These are phyloP conservation scores for Pistacia integerrima DNA, from an alignment of 345 rosid genomes.

Conservation along the genomic window DNA sequence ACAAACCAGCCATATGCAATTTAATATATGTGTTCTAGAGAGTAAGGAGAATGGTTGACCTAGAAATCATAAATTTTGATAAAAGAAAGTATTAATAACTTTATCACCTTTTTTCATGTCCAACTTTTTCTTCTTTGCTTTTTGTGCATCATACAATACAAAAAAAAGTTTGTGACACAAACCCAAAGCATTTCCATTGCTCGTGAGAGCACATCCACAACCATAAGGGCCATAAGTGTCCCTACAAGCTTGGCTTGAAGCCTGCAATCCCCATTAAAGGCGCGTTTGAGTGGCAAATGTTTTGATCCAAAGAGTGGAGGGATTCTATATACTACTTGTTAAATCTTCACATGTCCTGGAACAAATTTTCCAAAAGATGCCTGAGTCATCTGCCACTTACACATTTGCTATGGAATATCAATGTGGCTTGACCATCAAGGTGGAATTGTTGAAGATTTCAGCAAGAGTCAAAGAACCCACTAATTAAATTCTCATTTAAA, in stretches of 20 bases:
- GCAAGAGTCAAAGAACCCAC: neutral
- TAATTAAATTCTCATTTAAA: neutral
- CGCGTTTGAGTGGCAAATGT: constrained; percentile 1
- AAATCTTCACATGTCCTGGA: neutral
- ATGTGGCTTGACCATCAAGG: constrained; percentile 8
- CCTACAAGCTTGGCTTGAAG: constrained; percentile 10
- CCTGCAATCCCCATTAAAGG: neutral
- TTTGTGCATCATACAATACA: constrained; percentile 8
- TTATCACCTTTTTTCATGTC: neutral
- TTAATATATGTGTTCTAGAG: neutral
- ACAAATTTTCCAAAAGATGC: neutral
- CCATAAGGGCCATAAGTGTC: neutral
- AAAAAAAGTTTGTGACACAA: neutral
- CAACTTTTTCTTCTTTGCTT: constrained; percentile 1
- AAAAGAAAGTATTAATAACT: neutral
- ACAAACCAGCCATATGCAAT: too few relatives aligned
- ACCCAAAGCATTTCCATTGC: neutral
- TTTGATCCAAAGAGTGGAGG: neutral
- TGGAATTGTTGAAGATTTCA: neutral
- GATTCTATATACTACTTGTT: neutral
- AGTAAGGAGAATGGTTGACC: neutral
- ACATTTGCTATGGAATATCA: neutral
- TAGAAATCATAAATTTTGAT: neutral
- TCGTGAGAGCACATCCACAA: neutral
- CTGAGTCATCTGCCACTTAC: constrained; percentile 11